Percentiles rank a stretch among this genome's conserved stretches.
phyloP scores from a whole-genome alignment of 768 basidiomycete species.

The Tricholoma matsutake region DNA sequence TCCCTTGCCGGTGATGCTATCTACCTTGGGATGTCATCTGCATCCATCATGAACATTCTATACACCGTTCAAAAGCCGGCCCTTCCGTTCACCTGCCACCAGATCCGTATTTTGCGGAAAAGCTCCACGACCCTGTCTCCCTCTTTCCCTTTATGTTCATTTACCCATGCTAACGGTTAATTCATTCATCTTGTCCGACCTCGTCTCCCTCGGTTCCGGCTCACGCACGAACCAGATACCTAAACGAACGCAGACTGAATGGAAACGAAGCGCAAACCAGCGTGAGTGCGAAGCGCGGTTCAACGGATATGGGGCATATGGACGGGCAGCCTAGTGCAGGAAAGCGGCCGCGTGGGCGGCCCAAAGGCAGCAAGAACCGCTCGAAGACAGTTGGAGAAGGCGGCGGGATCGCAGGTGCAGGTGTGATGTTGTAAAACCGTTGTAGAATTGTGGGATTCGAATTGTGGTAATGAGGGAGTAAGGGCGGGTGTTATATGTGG shows the following conservation, averaged over 20 bases:
- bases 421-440: slow-evolving; percentile 4
- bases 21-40: not conserved
- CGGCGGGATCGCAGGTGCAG: slow-evolving; percentile 1
- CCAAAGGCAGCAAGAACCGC: slow-evolving; percentile 68
- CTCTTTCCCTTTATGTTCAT: slow-evolving; percentile 8
- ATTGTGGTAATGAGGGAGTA: not conserved
- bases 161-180: slow-evolving; percentile 8
- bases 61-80: not conserved
- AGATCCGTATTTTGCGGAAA: not conserved
- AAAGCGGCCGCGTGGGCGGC: slow-evolving; percentile 63
- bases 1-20: not conserved
- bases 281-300: slow-evolving; percentile 24
- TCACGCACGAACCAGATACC: slow-evolving; percentile 39
- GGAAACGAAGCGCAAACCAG: slow-evolving; percentile 37
- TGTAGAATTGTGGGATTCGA: not conserved
- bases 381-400: not conserved
- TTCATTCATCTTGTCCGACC: not conserved
- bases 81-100: not conserved
- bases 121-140: not conserved
- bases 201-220: not conserved
- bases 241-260: slow-evolving; percentile 58
- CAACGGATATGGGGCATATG: slow-evolving; percentile 14
- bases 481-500: not conserved
- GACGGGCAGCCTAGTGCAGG: slow-evolving; percentile 24
- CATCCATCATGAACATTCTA: not conserved